These are phyloP conservation scores for Helianthus annuus DNA, from an alignment of 129 eudicot genomes.

Conservation along the genomic window HanXRQr2.0-SUNRISE NC_035445.2:142043133-142043632, in stretches of 20 bases:
- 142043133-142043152: no score
- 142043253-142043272: no score
- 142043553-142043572: neutral
- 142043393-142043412: neutral
- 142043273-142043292: neutral
- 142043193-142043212: no score
- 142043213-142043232: no score
- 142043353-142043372: neutral
- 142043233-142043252: no score
- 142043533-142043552: no score
- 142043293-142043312: neutral
- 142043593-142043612: neutral
- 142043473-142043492: neutral
- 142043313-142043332: neutral
- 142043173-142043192: no score
- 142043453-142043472: no score
- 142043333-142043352: neutral
- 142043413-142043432: neutral
- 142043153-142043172: no score
- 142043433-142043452: no score
- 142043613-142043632: neutral
- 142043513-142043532: no score
- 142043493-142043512: neutral
- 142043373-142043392: neutral
- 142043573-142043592: neutral